Evolutionary conservation across 331 rosid genomes (phyloP), one percentile per base, ranked within the genome.

Genomic region (Phaseolus coccineus): DNA sequence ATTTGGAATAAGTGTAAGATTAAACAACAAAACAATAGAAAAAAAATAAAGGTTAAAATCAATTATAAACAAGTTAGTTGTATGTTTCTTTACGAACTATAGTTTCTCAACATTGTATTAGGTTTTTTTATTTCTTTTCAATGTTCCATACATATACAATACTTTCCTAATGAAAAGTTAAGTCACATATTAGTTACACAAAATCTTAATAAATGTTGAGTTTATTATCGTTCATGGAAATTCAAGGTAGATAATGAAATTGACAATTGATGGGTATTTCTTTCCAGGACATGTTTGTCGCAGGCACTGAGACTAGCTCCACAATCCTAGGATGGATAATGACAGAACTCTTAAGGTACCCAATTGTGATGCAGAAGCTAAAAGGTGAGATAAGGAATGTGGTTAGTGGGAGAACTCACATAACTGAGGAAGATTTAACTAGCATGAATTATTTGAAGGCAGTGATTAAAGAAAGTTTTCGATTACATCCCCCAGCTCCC

Each of bases 381-480:
- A 4, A 46, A 46, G 16, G 4, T 46, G 51, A 46, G 16, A 3
- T 46, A 0, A 46, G 51, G 16, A 12, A 12, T 46, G 51, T 11
- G 51, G 46, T 47, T 47, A 19, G 65, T 0, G 66, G 50, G 15
- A 59, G 10, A 46, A 57, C 11, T 19, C 55, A 70, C 2, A 67
- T 79, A 58, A 58, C 64, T 14, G 77, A 70, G 25, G 53, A 70
- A 2, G 77, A 79, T 57, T 24, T 79, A 42, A 8, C 27, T 14
- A 4, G 40, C 6, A 58, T 59, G 82, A 55, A 59, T 0, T 79
- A 79, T 63, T 79, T 79, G 33, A 79, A 79, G 13, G 83, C 83
- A 4, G 72, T 70, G 64, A 15, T 78, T 6, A 79, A 79, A 70
- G 77, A 79, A 58, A 33, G 77, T 4, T 51, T 79, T 15, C 71